A percentile compares a stretch with the other conserved stretches of the same genome.
phyloP scores from a whole-genome alignment of 352 stramenopile genomes.

The Phytophthora palmivora region DNA sequence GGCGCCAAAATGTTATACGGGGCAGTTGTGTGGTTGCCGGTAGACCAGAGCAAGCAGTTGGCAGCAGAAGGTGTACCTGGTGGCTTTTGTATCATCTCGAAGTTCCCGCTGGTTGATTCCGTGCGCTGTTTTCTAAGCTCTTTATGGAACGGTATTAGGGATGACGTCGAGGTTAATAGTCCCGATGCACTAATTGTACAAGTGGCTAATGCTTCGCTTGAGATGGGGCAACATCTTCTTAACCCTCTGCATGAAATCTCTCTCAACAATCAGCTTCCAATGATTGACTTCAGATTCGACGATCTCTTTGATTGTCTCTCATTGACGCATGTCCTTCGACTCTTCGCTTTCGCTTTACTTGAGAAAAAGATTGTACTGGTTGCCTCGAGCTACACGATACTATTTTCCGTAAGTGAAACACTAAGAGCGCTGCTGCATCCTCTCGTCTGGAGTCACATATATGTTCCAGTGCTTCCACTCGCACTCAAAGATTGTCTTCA shows the following conservation, averaged over 20 bases:
- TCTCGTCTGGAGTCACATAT: slow-evolving; percentile 83
- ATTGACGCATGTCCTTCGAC: slow-evolving; percentile 59
- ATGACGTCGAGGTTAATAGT: neutral
- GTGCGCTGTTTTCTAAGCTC: slow-evolving; percentile 48
- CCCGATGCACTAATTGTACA: neutral
- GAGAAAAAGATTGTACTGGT: slow-evolving; percentile 85
- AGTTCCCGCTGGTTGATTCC: slow-evolving; percentile 57
- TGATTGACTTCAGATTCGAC: slow-evolving; percentile 47
- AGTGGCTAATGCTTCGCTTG: slow-evolving; percentile 7
- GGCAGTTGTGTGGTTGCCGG: slow-evolving; percentile 43
- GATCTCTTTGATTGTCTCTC: slow-evolving; percentile 72
- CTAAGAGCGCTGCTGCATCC: slow-evolving; percentile 60
- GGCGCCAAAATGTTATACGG: slow-evolving; percentile 48
- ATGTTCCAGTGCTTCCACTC: slow-evolving; percentile 71
- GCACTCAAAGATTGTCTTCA: slow-evolving; percentile 71
- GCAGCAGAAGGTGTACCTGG: neutral
- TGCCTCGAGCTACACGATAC: slow-evolving; percentile 66
- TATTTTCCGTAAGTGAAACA: slow-evolving; percentile 65
- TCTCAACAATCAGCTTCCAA: slow-evolving; percentile 1
- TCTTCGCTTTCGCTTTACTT: slow-evolving; percentile 68
- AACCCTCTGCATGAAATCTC: neutral
- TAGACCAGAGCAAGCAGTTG: slow-evolving; percentile 6
- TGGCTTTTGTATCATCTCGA: slow-evolving; percentile 65
- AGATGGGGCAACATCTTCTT: slow-evolving; percentile 14
- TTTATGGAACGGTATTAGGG: slow-evolving; percentile 25